A percentile compares a stretch with the other conserved stretches of the same genome.
Conservation (phyloP, 306 rosid genomes). For the Sesbania bispinosa region DNA sequence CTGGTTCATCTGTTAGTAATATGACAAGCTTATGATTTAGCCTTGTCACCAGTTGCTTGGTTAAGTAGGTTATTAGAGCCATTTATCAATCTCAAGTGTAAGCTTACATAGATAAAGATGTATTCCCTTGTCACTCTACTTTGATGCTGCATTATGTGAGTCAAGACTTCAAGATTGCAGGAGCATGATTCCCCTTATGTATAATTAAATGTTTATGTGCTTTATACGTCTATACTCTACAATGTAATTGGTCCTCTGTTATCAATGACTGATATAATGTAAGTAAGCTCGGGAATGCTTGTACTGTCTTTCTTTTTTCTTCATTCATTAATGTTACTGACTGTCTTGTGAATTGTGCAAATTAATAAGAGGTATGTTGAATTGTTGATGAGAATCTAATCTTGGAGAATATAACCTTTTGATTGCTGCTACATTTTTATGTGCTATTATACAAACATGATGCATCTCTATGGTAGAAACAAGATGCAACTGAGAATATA, state of each 20-base stretch:
- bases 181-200: too few species aligned
- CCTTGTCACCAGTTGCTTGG: constrained; percentile 3
- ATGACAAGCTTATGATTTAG: constrained; percentile 1
- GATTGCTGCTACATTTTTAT: not conserved
- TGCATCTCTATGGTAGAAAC: constrained; percentile 1
- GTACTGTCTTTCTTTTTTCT: not conserved
- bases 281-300: not conserved
- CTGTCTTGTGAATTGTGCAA: not conserved
- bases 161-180: too few species aligned
- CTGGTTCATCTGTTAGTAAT: not conserved
- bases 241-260: too few species aligned
- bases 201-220: too few species aligned
- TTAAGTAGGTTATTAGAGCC: not conserved
- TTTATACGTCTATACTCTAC: too few species aligned
- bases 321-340: not conserved
- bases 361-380: not conserved
- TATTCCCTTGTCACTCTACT: constrained; percentile 2
- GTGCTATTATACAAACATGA: not conserved
- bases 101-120: not conserved
- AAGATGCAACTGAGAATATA: not conserved
- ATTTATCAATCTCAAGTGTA: not conserved
- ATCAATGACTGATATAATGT: not conserved
- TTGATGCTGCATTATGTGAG: not conserved
- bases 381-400: constrained; percentile 11
- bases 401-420: not conserved